Evolutionary conservation across 202 grass and related monocot species (phyloP), one percentile per base, ranked within the genome.

Genomic region (Eragrostis tef): DNA sequence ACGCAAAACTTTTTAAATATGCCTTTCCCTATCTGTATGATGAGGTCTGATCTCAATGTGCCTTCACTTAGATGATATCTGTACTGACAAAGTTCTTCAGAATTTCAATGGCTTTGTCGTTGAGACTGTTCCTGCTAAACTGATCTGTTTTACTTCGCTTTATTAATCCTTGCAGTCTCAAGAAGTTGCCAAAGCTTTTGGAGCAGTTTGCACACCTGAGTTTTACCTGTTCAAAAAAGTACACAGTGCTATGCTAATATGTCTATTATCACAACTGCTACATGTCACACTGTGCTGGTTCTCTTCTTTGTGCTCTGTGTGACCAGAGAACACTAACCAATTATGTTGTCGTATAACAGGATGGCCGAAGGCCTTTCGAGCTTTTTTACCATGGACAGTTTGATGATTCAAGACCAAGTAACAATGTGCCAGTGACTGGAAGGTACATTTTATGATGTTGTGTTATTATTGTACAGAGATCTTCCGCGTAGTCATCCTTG

Each of bases 151-250:
- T 26, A 0, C 62, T 77, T 20, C 78, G 62, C 17, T 22, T 76
- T 60, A 44, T 7, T 58, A 59, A 51, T 75, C 66, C 11, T 63
- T 91, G 51, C 78, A 98, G 94, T 84, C 92, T 11, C 94, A 98
- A 85, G 92, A 98, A 79, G 92, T 91, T 82, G 94, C 94, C 15
- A 89, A 87, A 19, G 89, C 82, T 84, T 98, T 94, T 86, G 82
- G 80, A 86, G 94, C 94, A 48, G 86, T 89, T 59, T 98, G 94
- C 82, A 98, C 94, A 6, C 94, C 94, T 48, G 92, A 94, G 74
- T 98, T 98, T 82, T 93, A 82, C 79, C 87, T 98, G 75, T 98
- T 93, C 76, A 98, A 94, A 80, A 98, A 98, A 52, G 94, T 98
- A 75, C 81, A 60, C 4, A 22, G 26, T 5, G 15, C 42, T 46